Percentiles rank a stretch among this genome's conserved stretches.
Conservation (phyloP, 306 rosid species). For the Quercus ilex region DNA sequence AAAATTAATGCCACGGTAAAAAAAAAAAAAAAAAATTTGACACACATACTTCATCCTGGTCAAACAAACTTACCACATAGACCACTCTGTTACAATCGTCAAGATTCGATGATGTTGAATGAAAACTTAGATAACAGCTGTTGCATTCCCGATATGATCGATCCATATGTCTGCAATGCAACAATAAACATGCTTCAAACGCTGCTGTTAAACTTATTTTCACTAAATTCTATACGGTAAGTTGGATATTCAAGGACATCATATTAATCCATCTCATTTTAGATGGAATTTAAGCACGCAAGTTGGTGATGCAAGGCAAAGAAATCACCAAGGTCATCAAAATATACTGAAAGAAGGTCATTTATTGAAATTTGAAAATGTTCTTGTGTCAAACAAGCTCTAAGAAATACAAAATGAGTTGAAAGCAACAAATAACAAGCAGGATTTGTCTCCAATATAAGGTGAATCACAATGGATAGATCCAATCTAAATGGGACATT, state of each 20-base stretch:
- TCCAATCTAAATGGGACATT: background rate
- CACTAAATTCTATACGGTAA: background rate
- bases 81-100: background rate
- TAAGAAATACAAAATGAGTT: background rate
- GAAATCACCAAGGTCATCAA: background rate
- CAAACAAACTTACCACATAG: background rate
- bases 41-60: background rate
- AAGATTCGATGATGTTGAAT: constrained; percentile 53
- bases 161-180: constrained; percentile 74
- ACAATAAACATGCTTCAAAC: background rate
- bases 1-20: background rate
- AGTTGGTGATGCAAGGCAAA: background rate
- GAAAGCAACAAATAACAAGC: background rate
- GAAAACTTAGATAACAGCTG: constrained; percentile 70
- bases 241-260: background rate
- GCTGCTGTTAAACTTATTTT: background rate
- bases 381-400: background rate
- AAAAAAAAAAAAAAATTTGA: background rate
- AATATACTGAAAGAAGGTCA: background rate
- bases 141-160: constrained; percentile 62
- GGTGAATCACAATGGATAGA: background rate
- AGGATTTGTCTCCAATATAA: background rate
- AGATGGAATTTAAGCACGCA: background rate
- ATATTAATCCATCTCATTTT: background rate
- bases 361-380: background rate